Base-by-base conservation (phyloP, 2,329 filamentous ascomycete species). In the Aspergillus pseudotamarii region DNA sequence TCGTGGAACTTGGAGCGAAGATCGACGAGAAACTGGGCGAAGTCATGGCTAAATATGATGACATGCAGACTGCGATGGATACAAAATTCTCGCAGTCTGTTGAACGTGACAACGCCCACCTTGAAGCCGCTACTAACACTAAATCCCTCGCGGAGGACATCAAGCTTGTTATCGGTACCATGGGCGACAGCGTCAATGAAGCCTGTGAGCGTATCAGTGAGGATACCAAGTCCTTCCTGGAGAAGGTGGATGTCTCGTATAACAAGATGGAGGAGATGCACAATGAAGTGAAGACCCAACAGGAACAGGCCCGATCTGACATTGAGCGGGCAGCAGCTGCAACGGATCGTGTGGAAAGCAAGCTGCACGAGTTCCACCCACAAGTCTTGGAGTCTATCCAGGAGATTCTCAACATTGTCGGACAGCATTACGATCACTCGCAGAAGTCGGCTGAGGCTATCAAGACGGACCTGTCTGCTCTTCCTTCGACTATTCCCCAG, bases 81-180 rank as follows among this genome's bases (percentile, higher is more conserved):
- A 89, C 91, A 55, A 91, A 91, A 70, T 86, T 89, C 56, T 88
- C 89, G 67, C 85, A 89, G 38, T 87, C 88, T 59, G 92, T 94
- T 69, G 89, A 91, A 67, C 89, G 91, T 62, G 88, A 92, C 36
- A 80, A 86, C 38, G 86, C 91, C 67, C 89, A 93, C 66, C 87
- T 94, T 63, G 89, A 91, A 60, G 88, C 93, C 5, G 82, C 96
- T 9, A 83, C 88, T 19, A 87, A 85, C 64, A 94, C 91, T 30
- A 97, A 93, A 78, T 84, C 86, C 5, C 87, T 96, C 59, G 89
- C 93, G 0, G 94, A 97, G 65, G 95, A 98, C 69, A 86, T 98
- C 63, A 94, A 92, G 76, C 81, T 92, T 10, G 87, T 96, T 1
- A 89, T 97, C 61, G 93, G 96, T 69, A 93, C 92, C 0, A 89